Evolutionary conservation across 208 protist genomes (phyloP), one percentile per base, ranked within the genome.

Genomic region (Leishmania major): DNA sequence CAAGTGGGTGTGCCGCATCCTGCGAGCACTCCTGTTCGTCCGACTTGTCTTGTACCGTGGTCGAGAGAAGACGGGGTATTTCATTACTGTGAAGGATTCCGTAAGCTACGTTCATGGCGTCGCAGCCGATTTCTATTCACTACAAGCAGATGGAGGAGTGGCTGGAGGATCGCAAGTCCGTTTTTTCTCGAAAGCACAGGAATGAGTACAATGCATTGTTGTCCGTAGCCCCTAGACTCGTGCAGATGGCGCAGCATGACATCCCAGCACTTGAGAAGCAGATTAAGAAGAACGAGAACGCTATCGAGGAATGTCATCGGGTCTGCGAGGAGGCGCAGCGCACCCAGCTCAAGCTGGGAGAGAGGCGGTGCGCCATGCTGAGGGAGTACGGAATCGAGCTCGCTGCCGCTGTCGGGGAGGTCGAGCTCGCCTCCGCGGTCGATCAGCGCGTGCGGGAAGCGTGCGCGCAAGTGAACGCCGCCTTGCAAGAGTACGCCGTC

Each of bases 91-190:
- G 17, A 28, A 11, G 3, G 66, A 3, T 11, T 5, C 35, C 25
- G 13, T 0, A 37, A 59, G 43, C 17, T 5, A 25, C n/a, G 0
- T 60, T 78, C 40, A 96, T 94, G 91, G 66, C 87, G 5, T 82
- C 91, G 37, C 90, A 91, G 76, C 80, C 89, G 0, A 90, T 96
- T 45, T 51, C 86, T 4, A 84, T 96, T 78, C 93, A 96, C 82
- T 96, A 96, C 77, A 88, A 94, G 88, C 89, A 92, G 69, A 94
- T 96, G 89, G 88, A 96, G 83, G 91, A 96, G 81, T 96, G 93
- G 93, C 83, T 96, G 79, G 86, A 89, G 17, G 93, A 96, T 79
- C 87, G 93, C 43, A 84, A 80, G 67, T 31, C 88, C 1, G 89
- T 94, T 8, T 87, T 96, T 45, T 79, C 80, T 13, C 81, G 84